Percentiles rank a stretch among this genome's conserved stretches.
These are phyloP conservation scores for Ophiocordyceps camponoti-saundersi DNA, from an alignment of 2,329 filamentous ascomycete species.

Conservation along the genomic window DNA sequence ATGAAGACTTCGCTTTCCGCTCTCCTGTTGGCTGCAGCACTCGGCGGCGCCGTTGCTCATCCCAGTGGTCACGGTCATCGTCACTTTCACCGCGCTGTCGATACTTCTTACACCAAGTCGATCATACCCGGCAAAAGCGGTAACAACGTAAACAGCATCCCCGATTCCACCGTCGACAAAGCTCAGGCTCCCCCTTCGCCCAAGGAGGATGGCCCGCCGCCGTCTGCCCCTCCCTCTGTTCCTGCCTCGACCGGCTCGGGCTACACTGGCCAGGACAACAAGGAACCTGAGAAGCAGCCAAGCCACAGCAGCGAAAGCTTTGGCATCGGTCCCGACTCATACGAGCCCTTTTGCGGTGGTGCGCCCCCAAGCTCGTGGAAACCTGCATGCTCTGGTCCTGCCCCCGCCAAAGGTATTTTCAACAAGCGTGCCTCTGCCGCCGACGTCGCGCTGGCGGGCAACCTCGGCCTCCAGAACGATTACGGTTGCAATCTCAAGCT, in stretches of 20 bases:
- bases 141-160: background rate
- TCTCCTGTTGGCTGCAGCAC: slow-evolving; percentile 20
- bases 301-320: no score
- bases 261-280: no score
- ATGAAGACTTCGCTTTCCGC: slow-evolving; percentile 25
- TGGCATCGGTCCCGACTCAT: no score
- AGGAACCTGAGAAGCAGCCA: no score
- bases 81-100: slow-evolving; percentile 15
- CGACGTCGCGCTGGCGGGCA: slow-evolving; percentile 30
- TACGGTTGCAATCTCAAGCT: slow-evolving; percentile 37
- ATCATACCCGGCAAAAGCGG: slow-evolving; percentile 17
- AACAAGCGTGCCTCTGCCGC: slow-evolving; percentile 30
- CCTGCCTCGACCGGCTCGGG: slow-evolving; percentile 1
- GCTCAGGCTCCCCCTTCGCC: slow-evolving; percentile 3
- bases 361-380: no score
- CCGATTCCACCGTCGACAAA: no score
- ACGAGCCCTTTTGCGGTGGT: no score
- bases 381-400: slow-evolving; percentile 1
- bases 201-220: background rate
- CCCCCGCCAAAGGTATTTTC: slow-evolving; percentile 11
- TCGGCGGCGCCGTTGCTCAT: slow-evolving; percentile 23
- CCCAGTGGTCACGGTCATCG: slow-evolving; percentile 21
- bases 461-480: slow-evolving; percentile 20
- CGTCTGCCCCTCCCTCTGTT: slow-evolving; percentile 2
- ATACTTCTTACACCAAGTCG: slow-evolving; percentile 9